Percentiles rank a stretch among this genome's conserved stretches.
Conservation (phyloP, 495 filamentous ascomycete species). For the Podospora didyma region DNA sequence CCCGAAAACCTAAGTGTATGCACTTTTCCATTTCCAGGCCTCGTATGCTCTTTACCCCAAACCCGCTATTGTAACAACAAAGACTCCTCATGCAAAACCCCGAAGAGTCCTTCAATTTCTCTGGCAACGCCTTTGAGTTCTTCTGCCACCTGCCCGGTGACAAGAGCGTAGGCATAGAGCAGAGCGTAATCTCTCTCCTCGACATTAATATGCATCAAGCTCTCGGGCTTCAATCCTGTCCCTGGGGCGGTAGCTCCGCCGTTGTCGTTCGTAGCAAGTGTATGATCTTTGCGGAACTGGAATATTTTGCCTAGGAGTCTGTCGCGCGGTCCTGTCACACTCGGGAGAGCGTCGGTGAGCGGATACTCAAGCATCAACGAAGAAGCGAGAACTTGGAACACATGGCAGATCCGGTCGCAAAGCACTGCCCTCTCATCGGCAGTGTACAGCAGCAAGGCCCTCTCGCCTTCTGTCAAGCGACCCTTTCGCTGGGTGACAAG, state of each 20-base stretch:
- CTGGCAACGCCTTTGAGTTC: conserved; percentile 67
- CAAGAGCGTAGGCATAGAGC: conserved; percentile 55
- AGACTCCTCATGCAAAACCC: conserved; percentile 68
- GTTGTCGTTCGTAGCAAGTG: conserved; percentile 21
- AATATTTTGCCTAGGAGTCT: conserved; percentile 86
- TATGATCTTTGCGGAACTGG: conserved; percentile 69
- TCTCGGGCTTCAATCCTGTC: background rate
- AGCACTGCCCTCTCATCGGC: conserved; percentile 73
- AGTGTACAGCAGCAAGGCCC: conserved; percentile 73
- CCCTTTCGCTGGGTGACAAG: conserved; percentile 81
- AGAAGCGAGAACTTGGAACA: conserved; percentile 88
- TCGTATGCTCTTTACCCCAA: background rate
- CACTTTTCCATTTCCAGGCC: background rate
- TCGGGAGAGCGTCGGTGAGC: conserved; percentile 80
- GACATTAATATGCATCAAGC: conserved; percentile 26
- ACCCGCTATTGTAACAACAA: conserved; percentile 56
- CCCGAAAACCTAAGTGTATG: background rate
- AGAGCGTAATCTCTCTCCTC: conserved; percentile 52
- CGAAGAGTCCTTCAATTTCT: conserved; percentile 70
- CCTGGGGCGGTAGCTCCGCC: conserved; percentile 4
- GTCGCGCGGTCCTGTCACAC: conserved; percentile 73
- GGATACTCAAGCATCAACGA: conserved; percentile 93
- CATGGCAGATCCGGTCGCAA: conserved; percentile 82
- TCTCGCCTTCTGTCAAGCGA: conserved; percentile 72
- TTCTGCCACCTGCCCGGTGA: conserved; percentile 62